Evolutionary conservation across 371 early-diverging fungal species (phyloP).

Genomic region (Lichtheimia ornata): DNA sequence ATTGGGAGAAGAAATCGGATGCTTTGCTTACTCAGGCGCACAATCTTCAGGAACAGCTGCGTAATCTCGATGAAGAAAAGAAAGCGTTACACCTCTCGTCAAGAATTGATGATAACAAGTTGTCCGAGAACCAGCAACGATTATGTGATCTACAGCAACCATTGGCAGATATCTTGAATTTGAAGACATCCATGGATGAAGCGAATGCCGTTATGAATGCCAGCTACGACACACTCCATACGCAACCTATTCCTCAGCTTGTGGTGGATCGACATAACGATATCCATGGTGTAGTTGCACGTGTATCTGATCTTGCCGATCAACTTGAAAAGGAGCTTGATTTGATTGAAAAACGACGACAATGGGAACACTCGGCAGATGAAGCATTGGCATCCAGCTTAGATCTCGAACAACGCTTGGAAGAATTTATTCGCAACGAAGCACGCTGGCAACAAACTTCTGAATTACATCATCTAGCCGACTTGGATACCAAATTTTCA

Average conservation of each 20-base stretch:
- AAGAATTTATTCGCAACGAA: constrained; percentile 15
- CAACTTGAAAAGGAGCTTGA: constrained; percentile 17
- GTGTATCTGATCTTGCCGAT: constrained; percentile 15
- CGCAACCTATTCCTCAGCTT: not conserved
- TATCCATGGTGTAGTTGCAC: constrained; percentile 7
- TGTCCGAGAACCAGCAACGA: no score
- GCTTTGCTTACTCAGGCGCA: not conserved
- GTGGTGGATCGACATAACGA: constrained; percentile 11
- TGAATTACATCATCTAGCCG: not conserved
- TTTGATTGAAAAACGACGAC: constrained; percentile 11
- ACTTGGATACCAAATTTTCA: not conserved
- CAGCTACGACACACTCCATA: no score
- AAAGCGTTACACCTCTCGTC: not conserved
- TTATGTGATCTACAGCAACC: no score
- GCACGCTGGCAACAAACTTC: constrained; percentile 24
- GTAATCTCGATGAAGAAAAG: constrained; percentile 13
- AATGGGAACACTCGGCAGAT: constrained; percentile 24
- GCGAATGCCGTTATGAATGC: no score
- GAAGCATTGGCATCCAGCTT: constrained; percentile 10
- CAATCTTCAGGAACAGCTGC: constrained; percentile 18
- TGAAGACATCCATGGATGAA: no score
- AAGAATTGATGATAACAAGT: not conserved
- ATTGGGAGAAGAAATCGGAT: constrained; percentile 19
- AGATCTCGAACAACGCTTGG: constrained; percentile 17
- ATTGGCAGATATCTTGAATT: no score